Base-by-base conservation (phyloP, 1,139 yeast genomes). In the Debaryomyces sp. region DNA sequence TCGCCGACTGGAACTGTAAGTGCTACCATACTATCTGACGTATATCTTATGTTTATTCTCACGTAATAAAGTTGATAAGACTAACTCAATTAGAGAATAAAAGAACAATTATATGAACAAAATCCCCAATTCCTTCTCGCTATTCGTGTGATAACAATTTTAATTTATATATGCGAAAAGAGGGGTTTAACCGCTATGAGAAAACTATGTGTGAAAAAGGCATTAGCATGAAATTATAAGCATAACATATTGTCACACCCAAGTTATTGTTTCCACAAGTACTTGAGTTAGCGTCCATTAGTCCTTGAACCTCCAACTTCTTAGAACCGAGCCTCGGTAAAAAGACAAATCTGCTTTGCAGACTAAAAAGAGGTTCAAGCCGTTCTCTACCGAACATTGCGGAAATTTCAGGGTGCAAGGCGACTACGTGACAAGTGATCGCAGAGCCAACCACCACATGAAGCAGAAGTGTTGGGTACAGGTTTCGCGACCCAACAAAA, bases 1-100 rank as follows among this genome's bases (percentile, higher is more conserved):
- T 87, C 86, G 34, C 96, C 96, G 33, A 89, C 95, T 34, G 85
- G 84, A 35, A 88, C 92, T 33, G 79, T 75, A 47, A 73, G 68
- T 46, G 69, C 72, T 43, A 63, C 61, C 74, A 68, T 68, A 32
- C 15, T 50, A 18, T 43, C 12, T 23, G 21, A 34, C 26, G 10
- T 32, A 34, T 27, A 17, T 12, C 10, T 24, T 34, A 42, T 4
- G 23, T 22, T 22, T 15, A 23, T 42, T 21, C 39, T 33, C 34
- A 27, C 4, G 18, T 17, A n/a, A 26, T 17, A 13, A 13, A 13
- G 10, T 17, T 5, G 18, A 32, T 32, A 18, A 8, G 1, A 10
- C 26, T 40, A 40, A 18, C 9, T 7, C 13, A 22, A 15, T 13
- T 23, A 13, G 23, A 12, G 6, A 24, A 22, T 13, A 13, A 37